phyloP scores from a whole-genome alignment of 495 filamentous ascomycete species.

The Choiromyces venosus region DNA sequence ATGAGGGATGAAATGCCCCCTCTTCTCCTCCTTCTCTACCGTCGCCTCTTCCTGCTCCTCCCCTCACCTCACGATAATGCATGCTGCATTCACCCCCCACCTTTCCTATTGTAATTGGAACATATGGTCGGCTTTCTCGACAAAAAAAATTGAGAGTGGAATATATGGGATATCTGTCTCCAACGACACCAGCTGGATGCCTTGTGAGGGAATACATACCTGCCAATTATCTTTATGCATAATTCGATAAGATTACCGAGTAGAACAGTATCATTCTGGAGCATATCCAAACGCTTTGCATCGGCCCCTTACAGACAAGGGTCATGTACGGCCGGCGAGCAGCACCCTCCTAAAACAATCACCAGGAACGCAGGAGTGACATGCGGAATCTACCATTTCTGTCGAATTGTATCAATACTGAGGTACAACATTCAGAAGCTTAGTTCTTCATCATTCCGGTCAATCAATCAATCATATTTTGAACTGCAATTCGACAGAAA shows the following conservation, averaged over 20 bases:
- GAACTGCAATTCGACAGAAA: background rate
- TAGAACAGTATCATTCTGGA: background rate
- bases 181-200: background rate
- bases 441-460: background rate
- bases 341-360: background rate
- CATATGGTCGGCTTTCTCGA: background rate
- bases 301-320: background rate
- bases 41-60: background rate
- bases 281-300: background rate
- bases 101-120: background rate
- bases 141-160: background rate
- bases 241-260: background rate
- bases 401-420: background rate
- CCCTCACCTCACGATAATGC: background rate
- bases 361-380: background rate
- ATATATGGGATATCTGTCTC: background rate
- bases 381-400: background rate
- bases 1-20: background rate
- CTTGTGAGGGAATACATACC: background rate
- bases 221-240: background rate
- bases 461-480: background rate
- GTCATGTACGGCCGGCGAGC: background rate
- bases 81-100: background rate
- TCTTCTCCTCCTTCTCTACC: background rate
- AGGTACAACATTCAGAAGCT: background rate